These are phyloP conservation scores for Salvia hispanica DNA, from an alignment of 257 asterid species.

Conservation along the genomic window DNA sequence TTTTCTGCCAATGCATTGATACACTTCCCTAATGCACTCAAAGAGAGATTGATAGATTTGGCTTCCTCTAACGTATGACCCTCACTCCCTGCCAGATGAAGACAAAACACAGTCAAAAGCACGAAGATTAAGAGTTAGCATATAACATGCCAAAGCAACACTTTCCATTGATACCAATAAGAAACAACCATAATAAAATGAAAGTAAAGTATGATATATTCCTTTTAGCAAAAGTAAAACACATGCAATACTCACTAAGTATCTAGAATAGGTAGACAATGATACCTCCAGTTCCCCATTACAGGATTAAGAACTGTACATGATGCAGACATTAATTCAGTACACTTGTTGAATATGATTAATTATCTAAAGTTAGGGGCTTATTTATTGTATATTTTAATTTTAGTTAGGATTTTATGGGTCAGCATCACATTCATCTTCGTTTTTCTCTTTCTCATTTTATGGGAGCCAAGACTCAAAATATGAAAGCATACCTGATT, in stretches of 20 bases:
- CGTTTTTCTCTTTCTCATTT: too few relatives aligned
- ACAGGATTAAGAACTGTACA: neutral
- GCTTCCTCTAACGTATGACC: slow-evolving; percentile 85
- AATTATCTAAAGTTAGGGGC: too few relatives aligned
- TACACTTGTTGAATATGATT: too few relatives aligned
- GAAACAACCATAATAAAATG: slow-evolving; percentile 16
- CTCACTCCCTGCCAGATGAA: slow-evolving; percentile 72
- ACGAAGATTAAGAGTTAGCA: slow-evolving; percentile 6
- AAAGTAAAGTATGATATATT: neutral
- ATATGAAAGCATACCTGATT: slow-evolving; percentile 64
- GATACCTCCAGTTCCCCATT: neutral
- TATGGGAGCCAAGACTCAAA: too few relatives aligned
- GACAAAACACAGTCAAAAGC: slow-evolving; percentile 22
- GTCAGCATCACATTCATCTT: too few relatives aligned
- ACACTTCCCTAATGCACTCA: slow-evolving; percentile 90
- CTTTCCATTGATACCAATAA: neutral
- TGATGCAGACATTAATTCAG: neutral
- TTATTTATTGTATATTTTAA: too few relatives aligned
- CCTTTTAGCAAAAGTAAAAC: neutral
- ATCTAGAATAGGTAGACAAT: slow-evolving; percentile 3
- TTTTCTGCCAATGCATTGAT: slow-evolving; percentile 96
- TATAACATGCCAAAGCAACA: slow-evolving; percentile 26
- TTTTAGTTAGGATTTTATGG: too few relatives aligned
- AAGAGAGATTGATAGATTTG: slow-evolving; percentile 83
- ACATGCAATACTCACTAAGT: neutral